These are phyloP conservation scores for Pichia sp. DNA, from an alignment of 1,139 yeast genomes.

Conservation along the genomic window DNA sequence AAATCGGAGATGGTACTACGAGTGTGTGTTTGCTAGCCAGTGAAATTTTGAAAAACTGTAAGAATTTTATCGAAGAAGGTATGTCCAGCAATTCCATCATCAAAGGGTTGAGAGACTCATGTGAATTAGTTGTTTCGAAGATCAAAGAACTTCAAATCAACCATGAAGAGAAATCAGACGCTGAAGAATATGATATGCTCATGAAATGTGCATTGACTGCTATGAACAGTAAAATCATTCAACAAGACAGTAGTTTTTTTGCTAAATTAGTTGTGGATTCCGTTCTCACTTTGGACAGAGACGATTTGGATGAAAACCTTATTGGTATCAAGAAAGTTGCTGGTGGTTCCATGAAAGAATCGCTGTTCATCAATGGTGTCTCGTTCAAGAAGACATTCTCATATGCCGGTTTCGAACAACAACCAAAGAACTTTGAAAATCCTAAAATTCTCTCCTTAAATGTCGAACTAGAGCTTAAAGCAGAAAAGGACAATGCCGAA, in stretches of 20 bases:
- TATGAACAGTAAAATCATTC: conserved; percentile 90
- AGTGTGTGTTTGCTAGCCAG: conserved; percentile 93
- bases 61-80: conserved; percentile 89
- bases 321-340: conserved; percentile 94
- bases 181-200: conserved; percentile 40
- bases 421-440: conserved; percentile 73
- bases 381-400: conserved; percentile 96
- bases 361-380: conserved; percentile 83
- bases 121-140: conserved; percentile 64
- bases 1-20: conserved; percentile 98
- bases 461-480: conserved; percentile 92
- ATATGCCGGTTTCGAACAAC: conserved; percentile 98
- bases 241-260: conserved; percentile 79
- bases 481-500: conserved; percentile 99
- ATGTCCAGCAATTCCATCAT: conserved; percentile 83
- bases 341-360: conserved; percentile 96
- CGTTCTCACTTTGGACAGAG: conserved; percentile 75
- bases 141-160: conserved; percentile 71
- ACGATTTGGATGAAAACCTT: conserved; percentile 77
- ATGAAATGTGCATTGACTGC: conserved; percentile 96
- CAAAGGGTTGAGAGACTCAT: conserved; percentile 83
- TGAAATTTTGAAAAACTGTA: conserved; percentile 86
- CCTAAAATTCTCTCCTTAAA: conserved; percentile 83
- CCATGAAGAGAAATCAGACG: conserved; percentile 38
- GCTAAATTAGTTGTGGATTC: conserved; percentile 97